Evolutionary conservation across 1,284 basidiomycete genomes (phyloP).

Genomic region (Trichosporon coremiiforme): DNA sequence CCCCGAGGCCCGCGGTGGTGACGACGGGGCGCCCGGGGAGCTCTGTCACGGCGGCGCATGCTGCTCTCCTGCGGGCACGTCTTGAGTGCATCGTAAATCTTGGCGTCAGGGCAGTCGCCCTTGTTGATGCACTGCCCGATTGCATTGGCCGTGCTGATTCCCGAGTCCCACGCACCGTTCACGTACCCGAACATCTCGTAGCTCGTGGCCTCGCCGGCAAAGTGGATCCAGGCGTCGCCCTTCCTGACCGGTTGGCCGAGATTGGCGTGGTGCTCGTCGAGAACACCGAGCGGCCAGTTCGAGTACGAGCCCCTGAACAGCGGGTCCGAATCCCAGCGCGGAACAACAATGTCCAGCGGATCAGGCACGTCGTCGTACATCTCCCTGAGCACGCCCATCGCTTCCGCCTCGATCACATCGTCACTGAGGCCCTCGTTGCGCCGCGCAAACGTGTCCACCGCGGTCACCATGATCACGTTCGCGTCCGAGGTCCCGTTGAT

Average conservation of each 20-base stretch:
- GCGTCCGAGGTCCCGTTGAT: constrained; percentile 58
- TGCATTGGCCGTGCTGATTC: constrained; percentile 20
- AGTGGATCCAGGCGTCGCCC: constrained; percentile 28
- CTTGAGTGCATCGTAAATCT: constrained; percentile 23
- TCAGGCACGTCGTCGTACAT: constrained; percentile 64
- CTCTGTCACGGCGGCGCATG: constrained; percentile 4
- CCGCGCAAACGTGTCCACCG: constrained; percentile 61
- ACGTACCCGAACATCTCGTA: constrained; percentile 32
- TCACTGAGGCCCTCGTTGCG: constrained; percentile 64
- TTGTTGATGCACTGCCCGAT: constrained; percentile 23
- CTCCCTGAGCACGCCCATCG: constrained; percentile 61
- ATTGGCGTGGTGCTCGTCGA: constrained; percentile 37
- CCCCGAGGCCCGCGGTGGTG: constrained; percentile 2
- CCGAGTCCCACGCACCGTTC: constrained; percentile 34
- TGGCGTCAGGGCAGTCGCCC: constrained; percentile 15
- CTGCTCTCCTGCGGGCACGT: constrained; percentile 20
- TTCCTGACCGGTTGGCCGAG: constrained; percentile 30
- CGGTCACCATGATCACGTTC: constrained; percentile 65
- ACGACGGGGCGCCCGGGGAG: background rate
- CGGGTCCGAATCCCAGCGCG: constrained; percentile 63
- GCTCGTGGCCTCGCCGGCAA: constrained; percentile 31
- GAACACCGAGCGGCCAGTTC: constrained; percentile 63
- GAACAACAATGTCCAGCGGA: constrained; percentile 63
- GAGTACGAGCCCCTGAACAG: constrained; percentile 68
- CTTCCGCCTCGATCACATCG: constrained; percentile 61